Evolutionary conservation across 1,284 basidiomycete species (phyloP).

Genomic region (Fomitopsis pinicola): DNA sequence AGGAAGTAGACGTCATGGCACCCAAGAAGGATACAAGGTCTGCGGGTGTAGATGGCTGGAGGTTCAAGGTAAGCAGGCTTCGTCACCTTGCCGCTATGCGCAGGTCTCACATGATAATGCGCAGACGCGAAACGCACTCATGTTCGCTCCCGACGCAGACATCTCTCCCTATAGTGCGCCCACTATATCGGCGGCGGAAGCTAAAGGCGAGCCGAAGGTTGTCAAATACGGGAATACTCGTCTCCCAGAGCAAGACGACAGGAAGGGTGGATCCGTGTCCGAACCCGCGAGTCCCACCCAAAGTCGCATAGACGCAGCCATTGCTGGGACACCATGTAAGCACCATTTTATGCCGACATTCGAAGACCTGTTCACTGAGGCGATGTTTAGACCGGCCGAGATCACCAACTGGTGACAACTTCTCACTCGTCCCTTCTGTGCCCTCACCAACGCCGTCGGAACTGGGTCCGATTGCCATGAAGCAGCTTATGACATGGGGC

Average conservation of each 20-base stretch:
- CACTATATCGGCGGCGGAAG: slow-evolving; percentile 26
- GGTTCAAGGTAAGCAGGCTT: slow-evolving; percentile 66
- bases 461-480: slow-evolving; percentile 70
- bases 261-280: slow-evolving; percentile 40
- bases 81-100: not conserved
- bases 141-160: slow-evolving; percentile 91
- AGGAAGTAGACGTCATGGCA: slow-evolving; percentile 64
- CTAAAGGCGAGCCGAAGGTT: slow-evolving; percentile 51
- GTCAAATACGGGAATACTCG: slow-evolving; percentile 82
- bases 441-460: slow-evolving; percentile 83
- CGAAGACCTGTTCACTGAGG: slow-evolving; percentile 5
- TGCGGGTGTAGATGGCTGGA: slow-evolving; percentile 79
- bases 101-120: not conserved
- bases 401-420: slow-evolving; percentile 53
- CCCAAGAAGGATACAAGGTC: slow-evolving; percentile 66
- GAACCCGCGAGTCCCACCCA: slow-evolving; percentile 82
- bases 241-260: slow-evolving; percentile 61
- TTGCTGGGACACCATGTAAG: slow-evolving; percentile 77
- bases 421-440: slow-evolving; percentile 76
- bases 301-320: slow-evolving; percentile 85
- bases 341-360: slow-evolving; percentile 7
- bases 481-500: slow-evolving; percentile 93
- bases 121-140: slow-evolving; percentile 85
- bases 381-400: slow-evolving; percentile 47
- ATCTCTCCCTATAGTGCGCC: slow-evolving; percentile 67